These are phyloP conservation scores for Trichoderma guizhouense DNA, from an alignment of 2,329 filamentous ascomycete genomes.

Conservation along the genomic window DNA sequence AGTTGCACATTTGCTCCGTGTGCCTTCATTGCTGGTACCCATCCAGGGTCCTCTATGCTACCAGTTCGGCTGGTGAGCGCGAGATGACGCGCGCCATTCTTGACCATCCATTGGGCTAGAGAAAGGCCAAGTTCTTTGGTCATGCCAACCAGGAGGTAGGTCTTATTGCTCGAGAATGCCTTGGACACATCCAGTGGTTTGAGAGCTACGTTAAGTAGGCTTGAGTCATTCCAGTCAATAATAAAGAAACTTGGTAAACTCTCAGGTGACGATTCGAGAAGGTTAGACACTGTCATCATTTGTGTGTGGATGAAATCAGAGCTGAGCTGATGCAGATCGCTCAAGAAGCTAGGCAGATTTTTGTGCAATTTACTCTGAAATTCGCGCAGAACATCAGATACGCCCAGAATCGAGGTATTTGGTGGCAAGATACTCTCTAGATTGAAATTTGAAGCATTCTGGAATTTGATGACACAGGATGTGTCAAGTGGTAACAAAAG, in stretches of 20 bases:
- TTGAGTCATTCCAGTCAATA: not conserved
- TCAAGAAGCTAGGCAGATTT: not conserved
- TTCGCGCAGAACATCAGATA: not conserved
- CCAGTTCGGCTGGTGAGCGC: not conserved
- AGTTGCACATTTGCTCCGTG: not conserved
- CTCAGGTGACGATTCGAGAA: not conserved
- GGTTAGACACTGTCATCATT: not conserved
- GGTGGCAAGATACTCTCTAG: not conserved
- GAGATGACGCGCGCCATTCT: not conserved
- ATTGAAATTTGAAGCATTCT: not conserved
- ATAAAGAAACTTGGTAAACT: not conserved
- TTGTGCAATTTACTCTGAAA: not conserved
- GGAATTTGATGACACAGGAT: not conserved
- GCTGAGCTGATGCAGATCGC: not conserved
- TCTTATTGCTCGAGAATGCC: not conserved
- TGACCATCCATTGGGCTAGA: not conserved
- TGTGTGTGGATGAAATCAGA: not conserved
- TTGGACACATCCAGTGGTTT: not conserved
- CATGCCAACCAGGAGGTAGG: not conserved
- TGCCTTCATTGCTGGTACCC: not conserved
- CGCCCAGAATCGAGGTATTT: not conserved
- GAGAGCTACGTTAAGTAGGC: not conserved
- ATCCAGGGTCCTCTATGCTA: not conserved
- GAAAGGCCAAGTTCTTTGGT: not conserved
- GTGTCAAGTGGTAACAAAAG: not conserved